phyloP scores from a whole-genome alignment of 2,329 filamentous ascomycete species.

The Colletotrichum plurivorum region DNA sequence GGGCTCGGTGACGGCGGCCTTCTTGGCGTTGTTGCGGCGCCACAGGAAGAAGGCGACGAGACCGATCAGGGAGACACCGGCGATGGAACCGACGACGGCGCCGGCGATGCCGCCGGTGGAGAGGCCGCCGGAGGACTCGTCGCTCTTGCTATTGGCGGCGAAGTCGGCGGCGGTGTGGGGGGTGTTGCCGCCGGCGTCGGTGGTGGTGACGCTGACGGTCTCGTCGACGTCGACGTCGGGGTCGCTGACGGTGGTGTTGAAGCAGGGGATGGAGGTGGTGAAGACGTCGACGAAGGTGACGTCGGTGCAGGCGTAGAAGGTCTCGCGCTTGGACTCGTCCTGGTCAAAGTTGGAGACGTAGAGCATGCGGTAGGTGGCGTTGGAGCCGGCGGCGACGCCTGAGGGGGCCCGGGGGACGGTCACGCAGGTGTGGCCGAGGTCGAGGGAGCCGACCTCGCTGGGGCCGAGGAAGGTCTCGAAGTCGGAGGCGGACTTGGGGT shows the following conservation, averaged over 20 bases:
- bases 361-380: conserved; percentile 64
- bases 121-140: conserved; percentile 54
- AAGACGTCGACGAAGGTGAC: conserved; percentile 59
- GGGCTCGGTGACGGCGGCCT: conserved; percentile 27
- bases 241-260: conserved; percentile 56
- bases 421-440: conserved; percentile 63
- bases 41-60: conserved; percentile 71
- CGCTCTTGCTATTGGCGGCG: conserved; percentile 45
- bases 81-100: conserved; percentile 78
- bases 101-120: conserved; percentile 81
- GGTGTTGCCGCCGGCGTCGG: conserved; percentile 30
- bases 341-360: conserved; percentile 61
- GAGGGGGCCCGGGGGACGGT: conserved; percentile 52
- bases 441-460: conserved; percentile 53
- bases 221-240: conserved; percentile 44
- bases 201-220: conserved; percentile 40
- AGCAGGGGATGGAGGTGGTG: conserved; percentile 54
- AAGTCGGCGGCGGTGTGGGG: conserved; percentile 44
- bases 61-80: conserved; percentile 73
- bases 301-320: conserved; percentile 66
- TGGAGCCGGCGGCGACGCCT: conserved; percentile 54
- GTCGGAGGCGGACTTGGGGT: conserved; percentile 56
- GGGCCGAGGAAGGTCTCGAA: conserved; percentile 56
- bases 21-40: conserved; percentile 48
- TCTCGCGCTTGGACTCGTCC: conserved; percentile 56